These are phyloP conservation scores for Schizochytrium sp. DNA, from an alignment of 108 stramenopile species.

Conservation along the genomic window DNA sequence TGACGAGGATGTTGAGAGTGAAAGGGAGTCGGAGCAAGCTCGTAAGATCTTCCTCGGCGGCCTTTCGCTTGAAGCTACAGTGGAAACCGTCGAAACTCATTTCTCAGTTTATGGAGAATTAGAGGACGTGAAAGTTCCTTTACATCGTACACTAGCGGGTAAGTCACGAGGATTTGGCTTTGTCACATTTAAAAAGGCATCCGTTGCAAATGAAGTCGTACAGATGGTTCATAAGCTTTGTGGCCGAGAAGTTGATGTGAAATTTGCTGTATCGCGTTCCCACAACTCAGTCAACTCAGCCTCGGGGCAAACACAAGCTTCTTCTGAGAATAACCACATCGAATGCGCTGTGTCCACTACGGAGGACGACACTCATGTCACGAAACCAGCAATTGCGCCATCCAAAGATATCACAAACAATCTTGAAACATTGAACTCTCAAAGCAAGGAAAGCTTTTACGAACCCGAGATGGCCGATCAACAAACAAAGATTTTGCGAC, in stretches of 20 bases:
- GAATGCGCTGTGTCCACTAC: not conserved
- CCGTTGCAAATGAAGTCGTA: not conserved
- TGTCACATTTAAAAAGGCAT: constrained; percentile 1
- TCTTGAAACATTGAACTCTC: not conserved
- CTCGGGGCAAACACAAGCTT: not conserved
- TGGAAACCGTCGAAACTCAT: not conserved
- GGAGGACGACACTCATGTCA: too few species aligned
- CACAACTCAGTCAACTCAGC: not conserved
- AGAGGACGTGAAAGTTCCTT: not conserved
- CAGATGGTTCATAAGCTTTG: constrained; percentile 38
- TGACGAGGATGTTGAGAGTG: not conserved
- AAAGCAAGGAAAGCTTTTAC: not conserved
- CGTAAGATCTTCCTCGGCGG: constrained; percentile 50
- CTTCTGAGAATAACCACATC: not conserved
- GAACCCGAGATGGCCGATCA: not conserved
- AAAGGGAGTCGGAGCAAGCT: not conserved
- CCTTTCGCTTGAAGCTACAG: constrained; percentile 1
- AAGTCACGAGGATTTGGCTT: constrained; percentile 53
- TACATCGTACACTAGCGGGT: not conserved
- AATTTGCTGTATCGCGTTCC: not conserved
- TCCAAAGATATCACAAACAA: not conserved
- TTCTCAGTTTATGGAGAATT: not conserved
- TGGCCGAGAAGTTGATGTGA: constrained; percentile 49
- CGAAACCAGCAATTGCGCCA: too few species aligned
- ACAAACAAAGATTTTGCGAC: not conserved